Base-by-base conservation (phyloP, 345 rosid species). In the Gossypium ekmanianum region DNA sequence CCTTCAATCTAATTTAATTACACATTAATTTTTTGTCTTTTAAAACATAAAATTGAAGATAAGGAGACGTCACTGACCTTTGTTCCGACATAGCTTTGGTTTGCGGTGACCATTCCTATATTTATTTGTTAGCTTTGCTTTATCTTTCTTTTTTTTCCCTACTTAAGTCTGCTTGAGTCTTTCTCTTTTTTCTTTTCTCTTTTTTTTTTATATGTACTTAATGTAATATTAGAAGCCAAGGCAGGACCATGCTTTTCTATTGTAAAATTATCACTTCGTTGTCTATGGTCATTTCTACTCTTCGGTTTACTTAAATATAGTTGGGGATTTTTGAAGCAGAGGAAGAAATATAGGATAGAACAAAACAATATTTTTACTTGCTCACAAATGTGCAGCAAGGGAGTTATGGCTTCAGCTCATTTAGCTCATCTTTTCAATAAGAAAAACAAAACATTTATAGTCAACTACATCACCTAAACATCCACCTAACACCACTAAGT, bases 41-140 rank as follows among this genome's bases (percentile, higher is more conserved):
- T 7, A 61, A 54, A 41, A 13, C 73, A 41, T 29, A 52, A 77
- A 77, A 59, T 79, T 81, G 85, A 87, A 87, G 88, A 77, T 81
- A 68, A 47, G 43, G 68, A 81, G 88, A 75, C 73, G 78, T 64
- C 61, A 41, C 26, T 83, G 82, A 78, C 71, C 79, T 34, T 56
- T 48, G 4, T 57, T 71, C 73, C 34, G 27, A 63, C 24, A 22
- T 55, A 65, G 58, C 69, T 22, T 68, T n/a, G n/a, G 61, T n/a
- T 69, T 20, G 29, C n/a, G 20, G 3, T 27, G 20, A 58, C 20
- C 24, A 76, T 26, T 45, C 26, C 5, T 61, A n/a, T 54, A 22
- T 18, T 45, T 14, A 27, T 27, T 27, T 27, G 29, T 27, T 27
- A 27, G 29, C 29, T 27, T 27, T 7, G 3, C 61, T 29, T 29